These are phyloP conservation scores for Camellia japonica DNA, from an alignment of 148 eudicot genomes.

Conservation along the genomic window DNA sequence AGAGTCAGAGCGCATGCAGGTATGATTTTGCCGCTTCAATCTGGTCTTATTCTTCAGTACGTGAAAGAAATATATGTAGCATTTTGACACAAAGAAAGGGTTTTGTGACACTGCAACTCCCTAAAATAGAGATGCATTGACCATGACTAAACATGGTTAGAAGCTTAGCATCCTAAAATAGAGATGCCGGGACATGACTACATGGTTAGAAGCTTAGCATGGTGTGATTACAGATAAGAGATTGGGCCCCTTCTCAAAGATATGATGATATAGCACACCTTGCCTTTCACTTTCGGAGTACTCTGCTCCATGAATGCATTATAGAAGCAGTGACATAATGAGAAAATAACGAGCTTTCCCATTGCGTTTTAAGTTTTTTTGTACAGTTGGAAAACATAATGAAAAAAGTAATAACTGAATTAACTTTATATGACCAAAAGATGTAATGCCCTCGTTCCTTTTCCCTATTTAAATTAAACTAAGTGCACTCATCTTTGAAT, in stretches of 20 bases:
- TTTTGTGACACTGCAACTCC: not conserved
- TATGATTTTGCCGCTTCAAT: constrained; percentile 12
- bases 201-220: not conserved
- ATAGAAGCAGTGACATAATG: not conserved
- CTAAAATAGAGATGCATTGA: not conserved
- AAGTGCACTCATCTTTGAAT: not conserved
- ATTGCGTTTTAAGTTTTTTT: not conserved
- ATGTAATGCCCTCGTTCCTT: not conserved
- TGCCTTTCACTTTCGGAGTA: not conserved
- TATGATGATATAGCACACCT: not conserved
- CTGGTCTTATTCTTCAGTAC: not conserved
- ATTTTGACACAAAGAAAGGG: not conserved
- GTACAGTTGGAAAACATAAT: not conserved
- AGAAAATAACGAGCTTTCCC: not conserved
- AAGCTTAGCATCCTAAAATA: not conserved
- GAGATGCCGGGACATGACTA: not conserved
- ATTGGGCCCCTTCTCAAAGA: not conserved
- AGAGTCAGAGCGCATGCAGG: constrained; percentile 80
- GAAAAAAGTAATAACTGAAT: not conserved
- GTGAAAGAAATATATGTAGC: not conserved
- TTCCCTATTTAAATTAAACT: constrained; percentile 1
- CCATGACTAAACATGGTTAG: not conserved
- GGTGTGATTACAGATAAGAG: not conserved
- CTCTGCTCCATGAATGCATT: not conserved
- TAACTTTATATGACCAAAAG: not conserved